A percentile compares a stretch with the other conserved stretches of the same genome.
Evolutionary conservation across 2,329 filamentous ascomycete genomes (phyloP).

Genomic region (Zasmidium cellare): DNA sequence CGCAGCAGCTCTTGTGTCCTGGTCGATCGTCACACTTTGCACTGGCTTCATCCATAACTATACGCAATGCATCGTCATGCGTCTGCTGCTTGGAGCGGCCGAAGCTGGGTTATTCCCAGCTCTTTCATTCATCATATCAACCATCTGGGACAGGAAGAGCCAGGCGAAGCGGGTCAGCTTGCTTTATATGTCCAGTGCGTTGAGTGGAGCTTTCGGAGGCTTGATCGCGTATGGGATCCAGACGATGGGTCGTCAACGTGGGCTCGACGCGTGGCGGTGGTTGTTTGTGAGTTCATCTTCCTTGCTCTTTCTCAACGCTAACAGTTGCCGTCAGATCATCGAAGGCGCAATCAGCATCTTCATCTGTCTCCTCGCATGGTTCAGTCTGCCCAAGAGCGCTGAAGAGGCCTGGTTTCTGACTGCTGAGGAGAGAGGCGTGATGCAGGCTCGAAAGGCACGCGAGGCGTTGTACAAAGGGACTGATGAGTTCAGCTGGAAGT

Average conservation of each 20-base stretch:
- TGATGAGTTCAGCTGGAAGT: slow-evolving; percentile 33
- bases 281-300: slow-evolving; percentile 11
- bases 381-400: slow-evolving; percentile 25
- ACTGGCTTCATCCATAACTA: slow-evolving; percentile 35
- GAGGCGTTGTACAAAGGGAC: slow-evolving; percentile 33
- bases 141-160: slow-evolving; percentile 28
- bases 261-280: slow-evolving; percentile 26
- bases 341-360: slow-evolving; percentile 17
- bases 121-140: slow-evolving; percentile 32
- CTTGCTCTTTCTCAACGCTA: background rate
- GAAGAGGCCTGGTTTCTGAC: slow-evolving; percentile 33
- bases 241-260: slow-evolving; percentile 28
- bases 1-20: slow-evolving; percentile 24
- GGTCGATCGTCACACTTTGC: slow-evolving; percentile 30
- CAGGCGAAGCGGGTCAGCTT: slow-evolving; percentile 32
- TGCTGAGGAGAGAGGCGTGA: slow-evolving; percentile 22
- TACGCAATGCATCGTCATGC: slow-evolving; percentile 29
- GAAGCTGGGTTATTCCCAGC: slow-evolving; percentile 33
- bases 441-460: slow-evolving; percentile 30
- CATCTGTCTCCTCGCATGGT: slow-evolving; percentile 14
- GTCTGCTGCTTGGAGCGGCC: slow-evolving; percentile 29
- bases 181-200: slow-evolving; percentile 26
- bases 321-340: slow-evolving; percentile 9
- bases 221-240: slow-evolving; percentile 31
- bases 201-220: slow-evolving; percentile 30